These are phyloP conservation scores for Macaranga tanarius DNA, from an alignment of 441 rosid genomes.

Conservation along the genomic window DNA sequence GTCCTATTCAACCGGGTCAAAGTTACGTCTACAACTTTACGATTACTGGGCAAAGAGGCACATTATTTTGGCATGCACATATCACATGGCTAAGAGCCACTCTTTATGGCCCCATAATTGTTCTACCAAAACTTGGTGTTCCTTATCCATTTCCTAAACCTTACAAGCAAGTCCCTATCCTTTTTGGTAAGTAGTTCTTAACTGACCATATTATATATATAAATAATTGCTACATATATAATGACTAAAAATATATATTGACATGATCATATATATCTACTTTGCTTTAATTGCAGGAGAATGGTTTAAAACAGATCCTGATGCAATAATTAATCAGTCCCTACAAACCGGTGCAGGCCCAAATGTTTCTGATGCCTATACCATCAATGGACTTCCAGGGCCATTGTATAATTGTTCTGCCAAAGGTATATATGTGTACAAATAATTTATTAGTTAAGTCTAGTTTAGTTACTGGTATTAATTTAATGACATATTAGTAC, in stretches of 20 bases:
- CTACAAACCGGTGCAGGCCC: conserved; percentile 63
- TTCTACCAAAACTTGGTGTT: conserved; percentile 47
- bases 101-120: conserved; percentile 54
- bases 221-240: too few species aligned
- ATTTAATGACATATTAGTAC: too few species aligned
- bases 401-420: conserved; percentile 65
- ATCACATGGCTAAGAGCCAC: conserved; percentile 61
- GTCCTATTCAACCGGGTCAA: conserved; percentile 60
- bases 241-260: not conserved
- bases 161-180: conserved; percentile 53
- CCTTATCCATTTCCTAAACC: conserved; percentile 63
- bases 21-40: conserved; percentile 63
- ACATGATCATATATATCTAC: not conserved
- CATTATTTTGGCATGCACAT: conserved; percentile 70
- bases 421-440: conserved; percentile 32
- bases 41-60: conserved; percentile 62
- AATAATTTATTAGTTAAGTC: not conserved
- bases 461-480: not conserved
- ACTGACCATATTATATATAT: too few species aligned
- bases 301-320: conserved; percentile 75
- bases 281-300: conserved; percentile 44
- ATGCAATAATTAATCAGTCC: conserved; percentile 53
- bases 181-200: conserved; percentile 46
- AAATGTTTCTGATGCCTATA: conserved; percentile 68
- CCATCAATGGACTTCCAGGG: conserved; percentile 72